Percentiles rank a stretch among this genome's conserved stretches.
These are phyloP conservation scores for Trametes villosa DNA, from an alignment of 768 basidiomycete species.

Conservation along the genomic window DNA sequence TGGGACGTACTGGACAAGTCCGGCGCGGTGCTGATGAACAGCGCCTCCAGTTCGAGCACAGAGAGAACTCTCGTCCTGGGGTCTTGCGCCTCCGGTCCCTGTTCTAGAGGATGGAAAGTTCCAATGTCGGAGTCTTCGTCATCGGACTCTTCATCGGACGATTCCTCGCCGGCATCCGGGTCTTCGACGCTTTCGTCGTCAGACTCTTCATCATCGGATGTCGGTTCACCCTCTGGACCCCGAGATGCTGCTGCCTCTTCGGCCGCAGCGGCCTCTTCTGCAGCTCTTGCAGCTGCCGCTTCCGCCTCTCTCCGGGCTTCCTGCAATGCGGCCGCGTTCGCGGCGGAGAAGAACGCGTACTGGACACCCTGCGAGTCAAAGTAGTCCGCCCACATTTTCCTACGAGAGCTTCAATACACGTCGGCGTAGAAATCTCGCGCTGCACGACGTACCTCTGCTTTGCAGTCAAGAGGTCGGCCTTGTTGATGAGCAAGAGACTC, in stretches of 20 bases:
- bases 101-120: slow-evolving; percentile 55
- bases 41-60: slow-evolving; percentile 84
- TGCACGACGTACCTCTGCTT: slow-evolving; percentile 70
- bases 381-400: slow-evolving; percentile 89
- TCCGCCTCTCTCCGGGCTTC: slow-evolving; percentile 63
- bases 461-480: slow-evolving; percentile 87
- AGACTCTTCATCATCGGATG: slow-evolving; percentile 30
- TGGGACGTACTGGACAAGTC: slow-evolving; percentile 59
- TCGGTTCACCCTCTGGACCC: slow-evolving; percentile 17
- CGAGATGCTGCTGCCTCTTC: slow-evolving; percentile 17
- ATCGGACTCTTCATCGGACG: slow-evolving; percentile 31
- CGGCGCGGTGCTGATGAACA: slow-evolving; percentile 76
- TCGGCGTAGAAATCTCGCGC: not conserved
- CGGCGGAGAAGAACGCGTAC: slow-evolving; percentile 94
- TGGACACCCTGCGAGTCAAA: slow-evolving; percentile 75
- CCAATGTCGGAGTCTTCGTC: slow-evolving; percentile 35
- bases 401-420: slow-evolving; percentile 34
- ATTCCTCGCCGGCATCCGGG: slow-evolving; percentile 33
- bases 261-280: slow-evolving; percentile 34
- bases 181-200: slow-evolving; percentile 30
- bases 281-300: slow-evolving; percentile 34
- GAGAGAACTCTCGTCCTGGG: slow-evolving; percentile 77
- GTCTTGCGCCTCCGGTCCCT: slow-evolving; percentile 59
- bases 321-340: slow-evolving; percentile 84
- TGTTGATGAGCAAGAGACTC: slow-evolving; percentile 89